phyloP scores from a whole-genome alignment of 129 eudicot species.

The Deinandra increscens region DNA sequence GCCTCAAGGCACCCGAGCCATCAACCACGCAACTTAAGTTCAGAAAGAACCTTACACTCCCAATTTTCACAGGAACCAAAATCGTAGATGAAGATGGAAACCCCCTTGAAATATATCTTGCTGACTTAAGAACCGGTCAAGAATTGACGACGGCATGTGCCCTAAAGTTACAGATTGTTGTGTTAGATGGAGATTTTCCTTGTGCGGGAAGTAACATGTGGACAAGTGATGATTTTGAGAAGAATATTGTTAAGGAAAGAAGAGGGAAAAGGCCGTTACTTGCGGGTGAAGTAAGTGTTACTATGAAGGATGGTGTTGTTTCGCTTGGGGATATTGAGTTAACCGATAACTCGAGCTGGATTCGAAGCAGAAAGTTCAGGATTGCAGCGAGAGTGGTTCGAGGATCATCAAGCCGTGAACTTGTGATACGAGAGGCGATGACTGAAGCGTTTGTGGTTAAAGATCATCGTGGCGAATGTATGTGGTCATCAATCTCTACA shows the following conservation, averaged over 20 bases:
- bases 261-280: slow-evolving; percentile 67
- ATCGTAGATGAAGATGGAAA: slow-evolving; percentile 39
- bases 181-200: slow-evolving; percentile 72
- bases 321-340: slow-evolving; percentile 56
- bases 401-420: slow-evolving; percentile 24
- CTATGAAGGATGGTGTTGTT: slow-evolving; percentile 52
- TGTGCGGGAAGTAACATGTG: slow-evolving; percentile 30
- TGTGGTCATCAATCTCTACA: slow-evolving; percentile 26
- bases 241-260: slow-evolving; percentile 56
- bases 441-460: slow-evolving; percentile 70
- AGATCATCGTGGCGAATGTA: slow-evolving; percentile 91
- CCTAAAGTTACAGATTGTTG: slow-evolving; percentile 63
- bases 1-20: slow-evolving; percentile 44
- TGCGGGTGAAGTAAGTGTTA: slow-evolving; percentile 51
- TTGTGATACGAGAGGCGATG: slow-evolving; percentile 46
- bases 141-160: slow-evolving; percentile 29
- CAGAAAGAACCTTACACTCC: slow-evolving; percentile 35
- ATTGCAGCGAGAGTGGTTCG: slow-evolving; percentile 61
- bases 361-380: slow-evolving; percentile 65
- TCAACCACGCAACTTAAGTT: slow-evolving; percentile 50
- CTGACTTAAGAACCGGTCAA: slow-evolving; percentile 21
- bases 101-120: slow-evolving; percentile 48
- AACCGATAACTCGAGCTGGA: slow-evolving; percentile 92
- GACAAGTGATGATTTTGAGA: slow-evolving; percentile 57
- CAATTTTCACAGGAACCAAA: slow-evolving; percentile 63